These are phyloP conservation scores for Penicillium verrucosum DNA, from an alignment of 2,329 filamentous ascomycete genomes.

Conservation along the genomic window DNA sequence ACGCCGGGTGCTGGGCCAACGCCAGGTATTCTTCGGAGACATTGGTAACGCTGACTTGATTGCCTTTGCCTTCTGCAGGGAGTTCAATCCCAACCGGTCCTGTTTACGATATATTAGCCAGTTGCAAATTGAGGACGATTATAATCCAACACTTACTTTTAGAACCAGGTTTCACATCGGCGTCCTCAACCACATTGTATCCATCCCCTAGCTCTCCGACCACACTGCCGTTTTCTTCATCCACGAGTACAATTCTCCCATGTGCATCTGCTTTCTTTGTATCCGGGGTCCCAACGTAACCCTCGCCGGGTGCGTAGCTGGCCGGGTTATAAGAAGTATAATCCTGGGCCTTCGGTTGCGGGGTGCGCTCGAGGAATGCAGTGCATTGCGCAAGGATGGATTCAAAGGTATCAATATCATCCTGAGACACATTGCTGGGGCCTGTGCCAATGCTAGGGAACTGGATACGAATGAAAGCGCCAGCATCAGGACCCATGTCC, in stretches of 20 bases:
- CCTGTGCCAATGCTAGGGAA: constrained; percentile 74
- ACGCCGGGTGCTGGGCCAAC: constrained; percentile 82
- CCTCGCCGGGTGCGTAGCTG: constrained; percentile 75
- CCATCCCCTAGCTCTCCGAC: constrained; percentile 86
- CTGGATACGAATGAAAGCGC: constrained; percentile 88
- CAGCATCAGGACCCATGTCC: constrained; percentile 84
- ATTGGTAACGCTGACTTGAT: constrained; percentile 48
- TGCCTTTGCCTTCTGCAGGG: constrained; percentile 46
- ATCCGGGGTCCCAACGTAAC: constrained; percentile 56
- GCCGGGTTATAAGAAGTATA: constrained; percentile 69
- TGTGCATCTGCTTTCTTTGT: constrained; percentile 38
- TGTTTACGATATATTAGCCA: constrained; percentile 21
- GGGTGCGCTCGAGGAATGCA: constrained; percentile 82
- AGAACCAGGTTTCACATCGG: constrained; percentile 74
- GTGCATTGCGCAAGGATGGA: constrained; percentile 98
- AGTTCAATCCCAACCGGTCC: constrained; percentile 50
- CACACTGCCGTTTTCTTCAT: constrained; percentile 94
- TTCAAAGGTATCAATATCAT: constrained; percentile 94
- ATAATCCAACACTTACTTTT: constrained; percentile 66
- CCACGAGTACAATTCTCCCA: constrained; percentile 84
- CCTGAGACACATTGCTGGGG: constrained; percentile 65
- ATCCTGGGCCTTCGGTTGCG: constrained; percentile 50
- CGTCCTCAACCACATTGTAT: constrained; percentile 75
- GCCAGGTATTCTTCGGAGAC: constrained; percentile 62
- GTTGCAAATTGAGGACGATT: not conserved